Base-by-base conservation (phyloP, 1,284 basidiomycete genomes). In the Papiliotrema nemorosa region DNA sequence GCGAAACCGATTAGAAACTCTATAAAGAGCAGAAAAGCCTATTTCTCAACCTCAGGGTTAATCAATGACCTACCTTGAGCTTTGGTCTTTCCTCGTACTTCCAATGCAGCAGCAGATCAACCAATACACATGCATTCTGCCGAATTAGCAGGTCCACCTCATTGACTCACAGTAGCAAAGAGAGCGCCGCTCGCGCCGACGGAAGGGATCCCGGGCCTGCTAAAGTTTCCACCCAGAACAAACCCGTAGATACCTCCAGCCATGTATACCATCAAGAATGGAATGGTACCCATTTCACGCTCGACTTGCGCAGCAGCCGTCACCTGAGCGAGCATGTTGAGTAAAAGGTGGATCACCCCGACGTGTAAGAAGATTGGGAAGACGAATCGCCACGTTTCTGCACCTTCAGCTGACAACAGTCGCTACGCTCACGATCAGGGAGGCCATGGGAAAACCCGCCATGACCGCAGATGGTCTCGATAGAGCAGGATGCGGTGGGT, bases 71-170 rank as follows among this genome's bases (percentile, higher is more conserved):
- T 53, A 87, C 88, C 80, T 84, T 89, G 55, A 84, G 80, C 24
- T 80, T 82, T 12, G 91, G 92, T 52, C 83, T 79, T 62, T 86
- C 84, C 44, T 90, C 84, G 65, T 91, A 87, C 62, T 83, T 81
- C 93, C 93, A 97, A 66, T 98, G 94, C 24, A 92, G 84, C 44
- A 90, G 79, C 27, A 98, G 76, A 68, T 98, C 94, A 2, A 96
- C 85, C 81, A 80, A 62, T 29, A 78, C 71, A 58, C 90, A 88
- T 2, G 88, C 90, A 52, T 93, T 81, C 31, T 69, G n/a, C 14
- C 3, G 7, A 7, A 33, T 59, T 33, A 60, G 59, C 33, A 20
- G 1, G 4, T 27, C 9, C 18, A 10, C 27, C 5, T 31, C 24
- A 29, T 21, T 39, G 22, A 43, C 62, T 48, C 29, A 67, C 69